Evolutionary conservation across 2,329 filamentous ascomycete genomes (phyloP).

Genomic region (Trichoderma aggressivum): DNA sequence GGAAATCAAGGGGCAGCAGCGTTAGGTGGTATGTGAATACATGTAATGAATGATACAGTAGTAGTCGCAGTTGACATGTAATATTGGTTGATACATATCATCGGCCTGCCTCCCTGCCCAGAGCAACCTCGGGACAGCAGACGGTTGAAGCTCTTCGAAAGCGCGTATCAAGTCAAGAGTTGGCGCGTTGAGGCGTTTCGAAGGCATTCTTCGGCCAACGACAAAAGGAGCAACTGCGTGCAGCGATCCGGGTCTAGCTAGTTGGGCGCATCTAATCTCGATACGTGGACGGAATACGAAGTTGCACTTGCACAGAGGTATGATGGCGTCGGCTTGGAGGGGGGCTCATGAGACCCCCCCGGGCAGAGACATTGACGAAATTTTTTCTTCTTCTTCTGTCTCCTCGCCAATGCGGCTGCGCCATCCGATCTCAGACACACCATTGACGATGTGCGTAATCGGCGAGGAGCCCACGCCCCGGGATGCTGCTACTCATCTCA

Average conservation of each 20-base stretch:
- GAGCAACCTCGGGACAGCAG: not conserved
- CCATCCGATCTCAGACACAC: constrained; percentile 4
- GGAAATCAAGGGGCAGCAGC: not conserved
- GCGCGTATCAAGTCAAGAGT: not conserved
- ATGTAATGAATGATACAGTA: not conserved
- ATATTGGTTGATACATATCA: not conserved
- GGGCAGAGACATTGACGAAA: not conserved
- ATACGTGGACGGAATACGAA: not conserved
- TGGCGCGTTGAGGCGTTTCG: not conserved
- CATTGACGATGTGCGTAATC: not conserved
- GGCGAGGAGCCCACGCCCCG: not conserved
- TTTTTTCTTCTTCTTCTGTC: not conserved
- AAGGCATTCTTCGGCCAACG: not conserved
- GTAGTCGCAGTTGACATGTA: not conserved
- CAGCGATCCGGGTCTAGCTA: not conserved
- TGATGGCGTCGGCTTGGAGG: not conserved
- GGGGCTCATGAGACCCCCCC: not conserved
- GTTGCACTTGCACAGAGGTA: not conserved
- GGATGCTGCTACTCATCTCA: not conserved
- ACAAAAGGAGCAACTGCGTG: not conserved
- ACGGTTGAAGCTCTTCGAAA: not conserved
- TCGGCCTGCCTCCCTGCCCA: not conserved
- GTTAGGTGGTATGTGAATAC: not conserved
- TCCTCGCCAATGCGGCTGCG: not conserved
- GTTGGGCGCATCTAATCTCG: not conserved